phyloP scores from a whole-genome alignment of 768 basidiomycete genomes.

The Boletus barrowsii region DNA sequence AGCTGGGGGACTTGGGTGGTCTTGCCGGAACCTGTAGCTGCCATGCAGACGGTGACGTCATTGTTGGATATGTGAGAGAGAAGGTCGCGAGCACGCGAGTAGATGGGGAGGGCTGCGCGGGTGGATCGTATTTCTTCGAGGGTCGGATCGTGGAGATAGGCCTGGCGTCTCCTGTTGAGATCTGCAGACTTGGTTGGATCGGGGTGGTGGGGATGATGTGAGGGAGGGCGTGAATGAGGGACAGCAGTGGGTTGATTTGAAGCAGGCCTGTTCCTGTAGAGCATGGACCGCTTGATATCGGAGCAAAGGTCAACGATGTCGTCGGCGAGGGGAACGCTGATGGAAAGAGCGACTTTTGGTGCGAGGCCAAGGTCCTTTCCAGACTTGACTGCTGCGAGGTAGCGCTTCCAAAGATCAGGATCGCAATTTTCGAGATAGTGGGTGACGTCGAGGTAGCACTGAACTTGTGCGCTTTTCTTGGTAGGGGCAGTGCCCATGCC shows the following conservation, averaged over 20 bases:
- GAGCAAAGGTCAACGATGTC: conserved; percentile 67
- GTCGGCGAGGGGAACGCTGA: conserved; percentile 62
- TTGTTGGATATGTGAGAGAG: conserved; percentile 66
- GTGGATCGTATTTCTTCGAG: conserved; percentile 65
- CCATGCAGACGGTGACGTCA: conserved; percentile 88
- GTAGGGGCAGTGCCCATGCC: conserved; percentile 67
- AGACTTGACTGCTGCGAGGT: conserved; percentile 54
- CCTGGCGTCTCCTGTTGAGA: conserved; percentile 50
- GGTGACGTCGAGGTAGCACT: conserved; percentile 84
- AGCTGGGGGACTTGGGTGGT: conserved; percentile 94
- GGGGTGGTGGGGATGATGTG: conserved; percentile 27
- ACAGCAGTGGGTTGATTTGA: conserved; percentile 11
- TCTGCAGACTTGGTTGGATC: conserved; percentile 54
- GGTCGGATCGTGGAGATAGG: conserved; percentile 58
- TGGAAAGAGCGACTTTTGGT: conserved; percentile 62
- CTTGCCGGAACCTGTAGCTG: conserved; percentile 89
- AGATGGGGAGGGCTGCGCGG: conserved; percentile 72
- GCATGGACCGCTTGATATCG: conserved; percentile 58
- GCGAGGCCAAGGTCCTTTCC: conserved; percentile 71
- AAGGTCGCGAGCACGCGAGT: conserved; percentile 61
- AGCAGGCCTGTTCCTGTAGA: conserved; percentile 66
- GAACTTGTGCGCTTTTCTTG: conserved; percentile 71
- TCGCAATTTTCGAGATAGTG: conserved; percentile 87
- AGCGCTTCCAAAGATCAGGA: conserved; percentile 72
- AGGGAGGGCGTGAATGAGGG: conserved; percentile 4